These are phyloP conservation scores for Stachybotrys echinatus DNA, from an alignment of 2,329 filamentous ascomycete species.

Conservation along the genomic window DNA sequence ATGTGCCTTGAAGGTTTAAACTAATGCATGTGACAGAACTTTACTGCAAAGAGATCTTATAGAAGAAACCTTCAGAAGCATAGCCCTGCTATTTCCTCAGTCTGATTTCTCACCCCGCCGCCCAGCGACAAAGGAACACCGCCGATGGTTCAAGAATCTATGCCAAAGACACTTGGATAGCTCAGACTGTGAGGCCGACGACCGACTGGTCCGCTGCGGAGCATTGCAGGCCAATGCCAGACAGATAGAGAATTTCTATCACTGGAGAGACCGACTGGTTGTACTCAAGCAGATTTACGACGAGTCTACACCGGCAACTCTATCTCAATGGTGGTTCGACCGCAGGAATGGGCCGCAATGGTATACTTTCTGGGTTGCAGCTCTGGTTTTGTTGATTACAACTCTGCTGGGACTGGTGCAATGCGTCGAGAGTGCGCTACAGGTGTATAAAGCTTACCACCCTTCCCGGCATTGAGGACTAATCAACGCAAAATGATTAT, in stretches of 20 bases:
- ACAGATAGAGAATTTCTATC: neutral
- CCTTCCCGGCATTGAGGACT: no score
- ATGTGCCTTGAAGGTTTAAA: no score
- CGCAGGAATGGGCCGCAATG: neutral
- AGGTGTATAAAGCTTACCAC: neutral
- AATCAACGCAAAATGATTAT: no score
- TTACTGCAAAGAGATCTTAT: neutral
- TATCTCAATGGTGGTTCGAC: neutral
- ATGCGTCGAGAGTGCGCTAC: neutral
- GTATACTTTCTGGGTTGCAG: constrained; percentile 1
- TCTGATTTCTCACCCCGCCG: neutral
- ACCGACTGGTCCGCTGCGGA: neutral
- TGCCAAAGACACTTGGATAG: neutral
- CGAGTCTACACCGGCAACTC: neutral
- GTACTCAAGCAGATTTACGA: neutral
- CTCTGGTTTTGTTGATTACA: neutral
- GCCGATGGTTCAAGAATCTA: neutral
- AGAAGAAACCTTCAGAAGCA: neutral
- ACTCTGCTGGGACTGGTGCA: neutral
- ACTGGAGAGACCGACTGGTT: neutral
- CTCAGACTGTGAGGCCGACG: neutral
- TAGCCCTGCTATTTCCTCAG: neutral
- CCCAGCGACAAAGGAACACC: neutral
- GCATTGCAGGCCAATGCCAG: neutral
- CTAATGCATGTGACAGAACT: no score